phyloP scores from a whole-genome alignment of 495 filamentous ascomycete genomes.

The Penicillium goetzii region DNA sequence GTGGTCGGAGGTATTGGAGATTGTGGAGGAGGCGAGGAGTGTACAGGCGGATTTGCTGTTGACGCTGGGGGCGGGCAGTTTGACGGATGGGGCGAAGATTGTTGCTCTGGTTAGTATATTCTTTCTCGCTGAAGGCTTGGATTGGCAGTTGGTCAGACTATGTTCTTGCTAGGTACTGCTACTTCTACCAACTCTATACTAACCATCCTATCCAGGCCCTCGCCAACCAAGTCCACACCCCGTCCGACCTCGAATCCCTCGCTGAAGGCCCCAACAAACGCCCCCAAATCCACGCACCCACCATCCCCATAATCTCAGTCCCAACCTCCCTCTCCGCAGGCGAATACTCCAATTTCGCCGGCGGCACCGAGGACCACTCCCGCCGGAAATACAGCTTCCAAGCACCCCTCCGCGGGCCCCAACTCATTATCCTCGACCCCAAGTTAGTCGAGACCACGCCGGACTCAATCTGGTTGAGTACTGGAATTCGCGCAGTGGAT shows the following conservation, averaged over 20 bases:
- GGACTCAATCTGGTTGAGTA: conserved; percentile 61
- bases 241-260: conserved; percentile 49
- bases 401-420: conserved; percentile 48
- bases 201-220: conserved; percentile 37
- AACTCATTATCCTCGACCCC: conserved; percentile 63
- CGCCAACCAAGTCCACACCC: conserved; percentile 50
- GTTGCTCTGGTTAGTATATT: conserved; percentile 50
- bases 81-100: conserved; percentile 66
- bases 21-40: conserved; percentile 52
- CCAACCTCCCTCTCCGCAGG: conserved; percentile 67
- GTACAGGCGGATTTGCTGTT: conserved; percentile 58
- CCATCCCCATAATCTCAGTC: conserved; percentile 61
- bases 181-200: background rate
- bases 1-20: conserved; percentile 62
- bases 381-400: conserved; percentile 58
- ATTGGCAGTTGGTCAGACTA: background rate
- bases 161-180: background rate
- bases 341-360: conserved; percentile 61
- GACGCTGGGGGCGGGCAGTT: conserved; percentile 63
- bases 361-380: conserved; percentile 57
- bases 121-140: background rate
- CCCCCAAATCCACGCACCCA: conserved; percentile 39
- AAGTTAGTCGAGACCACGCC: conserved; percentile 58
- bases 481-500: conserved; percentile 65
- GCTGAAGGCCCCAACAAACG: conserved; percentile 39